A percentile compares a stretch with the other conserved stretches of the same genome.
Conservation (phyloP, 1,139 yeast genomes). For the Pichia sp. region DNA sequence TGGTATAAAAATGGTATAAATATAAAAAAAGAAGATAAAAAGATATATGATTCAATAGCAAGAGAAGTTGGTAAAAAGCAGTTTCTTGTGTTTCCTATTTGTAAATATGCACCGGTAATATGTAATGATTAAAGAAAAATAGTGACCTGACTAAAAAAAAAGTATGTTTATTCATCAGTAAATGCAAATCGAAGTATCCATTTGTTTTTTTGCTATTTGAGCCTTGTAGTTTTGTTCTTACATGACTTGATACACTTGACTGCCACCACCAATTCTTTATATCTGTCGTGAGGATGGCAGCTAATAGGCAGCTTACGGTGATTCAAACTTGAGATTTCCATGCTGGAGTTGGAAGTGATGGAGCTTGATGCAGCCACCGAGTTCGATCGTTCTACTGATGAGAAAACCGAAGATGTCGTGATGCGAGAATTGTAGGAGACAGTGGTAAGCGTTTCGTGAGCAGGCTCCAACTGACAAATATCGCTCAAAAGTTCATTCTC, state of each 20-base stretch:
- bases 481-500: constrained; percentile 10
- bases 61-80: background rate
- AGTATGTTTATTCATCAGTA: constrained; percentile 1
- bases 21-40: background rate
- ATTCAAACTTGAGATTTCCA: background rate
- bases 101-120: too few relatives aligned
- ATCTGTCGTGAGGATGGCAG: constrained; percentile 8
- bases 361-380: background rate
- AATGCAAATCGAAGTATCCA: too few relatives aligned
- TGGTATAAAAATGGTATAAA: background rate
- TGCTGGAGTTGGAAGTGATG: background rate
- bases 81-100: too few relatives aligned
- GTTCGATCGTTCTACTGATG: constrained; percentile 8
- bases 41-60: background rate
- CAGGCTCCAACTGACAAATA: constrained; percentile 9
- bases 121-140: too few relatives aligned
- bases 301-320: background rate
- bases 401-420: constrained; percentile 8
- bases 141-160: too few relatives aligned
- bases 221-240: constrained; percentile 8
- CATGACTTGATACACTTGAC: constrained; percentile 21
- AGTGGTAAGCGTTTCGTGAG: constrained; percentile 7
- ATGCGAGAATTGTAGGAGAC: constrained; percentile 6
- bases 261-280: constrained; percentile 21
- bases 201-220: too few relatives aligned